phyloP scores from a whole-genome alignment of 2,329 filamentous ascomycete species.

The Cyphellophora attinorum region DNA sequence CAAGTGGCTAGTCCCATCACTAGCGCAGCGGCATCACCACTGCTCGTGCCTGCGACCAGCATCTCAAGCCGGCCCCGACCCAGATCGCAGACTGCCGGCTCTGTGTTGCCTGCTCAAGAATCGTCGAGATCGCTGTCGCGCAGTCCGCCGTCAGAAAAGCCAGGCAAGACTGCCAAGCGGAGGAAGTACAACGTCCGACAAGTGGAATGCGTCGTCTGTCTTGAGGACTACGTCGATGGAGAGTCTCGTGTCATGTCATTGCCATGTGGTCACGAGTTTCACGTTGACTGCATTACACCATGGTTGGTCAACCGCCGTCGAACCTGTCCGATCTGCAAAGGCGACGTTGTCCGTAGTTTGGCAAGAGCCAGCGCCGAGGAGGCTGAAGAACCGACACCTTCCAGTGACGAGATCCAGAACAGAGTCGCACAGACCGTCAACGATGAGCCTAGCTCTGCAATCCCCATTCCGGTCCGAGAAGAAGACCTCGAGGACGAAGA shows the following conservation, averaged over 20 bases:
- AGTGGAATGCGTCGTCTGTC: slow-evolving; percentile 88
- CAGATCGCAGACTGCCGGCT: slow-evolving; percentile 27
- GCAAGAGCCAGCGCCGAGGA: slow-evolving; percentile 30
- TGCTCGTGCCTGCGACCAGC: slow-evolving; percentile 52
- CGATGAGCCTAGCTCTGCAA: slow-evolving; percentile 40
- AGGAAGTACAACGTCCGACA: slow-evolving; percentile 54
- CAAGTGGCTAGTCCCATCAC: slow-evolving; percentile 54
- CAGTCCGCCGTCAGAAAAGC: slow-evolving; percentile 19
- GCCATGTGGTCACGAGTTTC: slow-evolving; percentile 95
- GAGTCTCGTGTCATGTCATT: slow-evolving; percentile 93
- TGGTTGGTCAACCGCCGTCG: slow-evolving; percentile 92
- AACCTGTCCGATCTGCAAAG: slow-evolving; percentile 98
- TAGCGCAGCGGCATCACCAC: slow-evolving; percentile 66
- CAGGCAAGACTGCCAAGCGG: slow-evolving; percentile 30
- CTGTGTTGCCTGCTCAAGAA: slow-evolving; percentile 1
- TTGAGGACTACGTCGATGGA: slow-evolving; percentile 93
- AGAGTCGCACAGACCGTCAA: slow-evolving; percentile 36
- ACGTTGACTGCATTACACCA: slow-evolving; percentile 95
- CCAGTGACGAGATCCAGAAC: slow-evolving; percentile 34
- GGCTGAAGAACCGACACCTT: slow-evolving; percentile 26
- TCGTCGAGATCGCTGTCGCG: slow-evolving; percentile 7
- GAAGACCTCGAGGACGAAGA: slow-evolving; percentile 28
- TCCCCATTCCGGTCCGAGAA: slow-evolving; percentile 32
- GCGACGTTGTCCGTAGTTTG: slow-evolving; percentile 70
- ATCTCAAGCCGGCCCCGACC: slow-evolving; percentile 24